Evolutionary conservation across 2,329 filamentous ascomycete species (phyloP).

Genomic region (Pseudonectria foliicola): DNA sequence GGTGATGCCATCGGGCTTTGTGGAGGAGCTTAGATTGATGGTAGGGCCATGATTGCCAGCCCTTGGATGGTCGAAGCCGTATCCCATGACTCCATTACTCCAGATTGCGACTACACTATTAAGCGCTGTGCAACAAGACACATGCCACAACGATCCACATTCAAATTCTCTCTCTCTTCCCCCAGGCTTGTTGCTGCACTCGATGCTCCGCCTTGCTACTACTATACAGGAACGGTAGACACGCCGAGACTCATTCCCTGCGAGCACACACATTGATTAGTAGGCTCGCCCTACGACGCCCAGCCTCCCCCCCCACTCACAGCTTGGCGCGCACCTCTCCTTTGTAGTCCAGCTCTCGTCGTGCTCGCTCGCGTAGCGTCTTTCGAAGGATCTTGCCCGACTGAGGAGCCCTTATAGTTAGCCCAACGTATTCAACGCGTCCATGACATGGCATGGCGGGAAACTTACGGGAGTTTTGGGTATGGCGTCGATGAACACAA

Average conservation of each 20-base stretch:
- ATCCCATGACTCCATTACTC: no score
- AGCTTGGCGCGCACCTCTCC: constrained; percentile 25
- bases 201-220: constrained; percentile 10
- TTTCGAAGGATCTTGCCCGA: constrained; percentile 63
- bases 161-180: no score
- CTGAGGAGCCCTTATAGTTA: constrained; percentile 25
- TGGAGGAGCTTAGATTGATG: constrained; percentile 19
- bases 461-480: constrained; percentile 48
- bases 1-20: constrained; percentile 17
- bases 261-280: constrained; percentile 13
- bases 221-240: constrained; percentile 5
- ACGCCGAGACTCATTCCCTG: constrained; percentile 9
- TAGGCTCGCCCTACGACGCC: constrained; percentile 14
- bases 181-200: constrained; percentile 1
- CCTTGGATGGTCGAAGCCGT: no score
- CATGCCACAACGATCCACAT: no score
- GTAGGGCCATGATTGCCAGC: not conserved
- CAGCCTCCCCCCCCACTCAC: constrained; percentile 21
- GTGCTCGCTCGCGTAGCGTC: constrained; percentile 49
- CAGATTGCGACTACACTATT: no score
- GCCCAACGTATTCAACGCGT: no score
- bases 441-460: no score
- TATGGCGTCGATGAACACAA: constrained; percentile 59
- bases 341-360: constrained; percentile 40
- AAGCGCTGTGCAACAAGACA: no score